Conservation (phyloP, 2,329 filamentous ascomycete genomes). For the Claviceps quebecensis region DNA sequence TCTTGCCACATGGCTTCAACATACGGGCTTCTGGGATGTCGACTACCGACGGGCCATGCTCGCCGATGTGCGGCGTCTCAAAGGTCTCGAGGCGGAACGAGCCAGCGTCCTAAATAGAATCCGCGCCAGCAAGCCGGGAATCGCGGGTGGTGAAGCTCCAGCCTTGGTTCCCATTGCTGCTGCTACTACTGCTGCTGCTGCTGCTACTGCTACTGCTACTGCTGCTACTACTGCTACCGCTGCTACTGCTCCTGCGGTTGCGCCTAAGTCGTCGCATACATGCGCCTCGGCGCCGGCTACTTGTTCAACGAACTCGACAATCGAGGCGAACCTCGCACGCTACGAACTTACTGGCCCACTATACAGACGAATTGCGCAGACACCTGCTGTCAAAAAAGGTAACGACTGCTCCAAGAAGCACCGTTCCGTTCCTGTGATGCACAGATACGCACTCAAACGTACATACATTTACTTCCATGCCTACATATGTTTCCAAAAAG, state of each 20-base stretch:
- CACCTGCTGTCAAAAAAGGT: not conserved
- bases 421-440: not conserved
- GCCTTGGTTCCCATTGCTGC: not conserved
- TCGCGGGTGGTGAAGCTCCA: not conserved
- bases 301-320: not conserved
- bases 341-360: not conserved
- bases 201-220: too few species aligned
- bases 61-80: conserved; percentile 7
- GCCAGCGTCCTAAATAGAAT: conserved; percentile 10
- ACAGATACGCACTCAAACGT: not conserved
- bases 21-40: conserved; percentile 13
- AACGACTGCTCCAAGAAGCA: not conserved
- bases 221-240: too few species aligned
- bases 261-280: too few species aligned
- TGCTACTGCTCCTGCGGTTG: too few species aligned
- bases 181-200: too few species aligned
- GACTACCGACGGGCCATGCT: conserved; percentile 9
- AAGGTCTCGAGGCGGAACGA: conserved; percentile 10
- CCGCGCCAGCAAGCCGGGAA: conserved; percentile 1
- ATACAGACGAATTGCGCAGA: not conserved
- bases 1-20: conserved; percentile 13
- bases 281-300: not conserved
- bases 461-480: not conserved
- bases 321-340: not conserved
- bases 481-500: not conserved